Percentiles rank a stretch among this genome's conserved stretches.
phyloP scores from a whole-genome alignment of 352 stramenopile genomes.

The Peronospora destructor region DNA sequence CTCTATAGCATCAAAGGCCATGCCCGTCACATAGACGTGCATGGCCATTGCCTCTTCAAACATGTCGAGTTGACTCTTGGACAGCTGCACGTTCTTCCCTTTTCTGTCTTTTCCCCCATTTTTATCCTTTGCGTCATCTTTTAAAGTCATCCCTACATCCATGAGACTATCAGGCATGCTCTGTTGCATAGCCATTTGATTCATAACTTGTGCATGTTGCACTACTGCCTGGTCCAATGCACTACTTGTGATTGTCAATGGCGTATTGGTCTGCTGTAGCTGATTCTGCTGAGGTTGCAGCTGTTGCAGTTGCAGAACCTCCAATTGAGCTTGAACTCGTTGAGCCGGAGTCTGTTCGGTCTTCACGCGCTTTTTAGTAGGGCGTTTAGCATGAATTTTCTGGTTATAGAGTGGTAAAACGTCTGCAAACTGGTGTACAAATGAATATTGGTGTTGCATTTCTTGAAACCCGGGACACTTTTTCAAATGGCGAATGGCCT shows the following conservation, averaged over 20 bases:
- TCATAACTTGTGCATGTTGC: conserved; percentile 65
- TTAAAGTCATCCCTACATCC: conserved; percentile 38
- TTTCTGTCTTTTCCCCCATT: conserved; percentile 34
- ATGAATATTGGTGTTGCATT: conserved; percentile 76
- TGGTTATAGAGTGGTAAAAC: conserved; percentile 78
- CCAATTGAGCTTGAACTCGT: conserved; percentile 10
- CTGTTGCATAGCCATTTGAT: conserved; percentile 71
- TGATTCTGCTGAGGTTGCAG: conserved; percentile 6
- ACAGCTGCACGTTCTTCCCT: conserved; percentile 41
- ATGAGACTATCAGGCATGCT: conserved; percentile 62
- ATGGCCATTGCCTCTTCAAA: conserved; percentile 76
- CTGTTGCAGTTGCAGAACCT: conserved; percentile 15
- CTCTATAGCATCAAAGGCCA: conserved; percentile 69
- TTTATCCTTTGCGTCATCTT: conserved; percentile 34
- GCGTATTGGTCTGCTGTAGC: conserved; percentile 9
- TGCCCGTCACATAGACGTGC: conserved; percentile 75
- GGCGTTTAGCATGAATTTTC: conserved; percentile 65
- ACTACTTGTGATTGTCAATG: conserved; percentile 23
- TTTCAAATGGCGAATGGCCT: conserved; percentile 76
- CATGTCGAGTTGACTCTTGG: conserved; percentile 58
- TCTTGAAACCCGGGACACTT: conserved; percentile 74
- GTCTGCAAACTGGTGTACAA: conserved; percentile 75
- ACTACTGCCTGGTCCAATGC: conserved; percentile 43
- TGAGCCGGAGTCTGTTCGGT: conserved; percentile 20
- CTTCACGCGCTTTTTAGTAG: conserved; percentile 61